Percentiles rank a stretch among this genome's conserved stretches.
Evolutionary conservation across 306 rosid species (phyloP).

Genomic region (Psophocarpus tetragonolobus): DNA sequence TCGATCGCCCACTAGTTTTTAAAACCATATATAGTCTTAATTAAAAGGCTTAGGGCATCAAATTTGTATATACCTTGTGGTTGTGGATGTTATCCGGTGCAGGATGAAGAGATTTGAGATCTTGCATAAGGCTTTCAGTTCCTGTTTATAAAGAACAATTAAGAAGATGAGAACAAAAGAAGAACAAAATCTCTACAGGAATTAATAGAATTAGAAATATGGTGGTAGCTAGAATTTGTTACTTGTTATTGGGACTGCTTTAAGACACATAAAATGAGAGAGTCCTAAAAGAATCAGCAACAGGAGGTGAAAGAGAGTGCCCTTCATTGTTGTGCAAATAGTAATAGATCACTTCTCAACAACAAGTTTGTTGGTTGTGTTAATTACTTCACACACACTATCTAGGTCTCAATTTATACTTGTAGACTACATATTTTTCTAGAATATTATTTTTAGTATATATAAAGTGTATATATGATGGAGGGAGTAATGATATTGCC

Average conservation of each 20-base stretch:
- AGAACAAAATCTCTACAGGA: not conserved
- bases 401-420: slow-evolving; percentile 51
- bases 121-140: slow-evolving; percentile 54
- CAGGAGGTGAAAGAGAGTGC: slow-evolving; percentile 43
- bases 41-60: not conserved
- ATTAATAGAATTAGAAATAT: not conserved
- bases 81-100: slow-evolving; percentile 32
- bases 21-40: not conserved
- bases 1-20: no score
- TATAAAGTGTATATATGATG: slow-evolving; percentile 23
- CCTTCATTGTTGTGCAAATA: slow-evolving; percentile 40
- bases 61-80: slow-evolving; percentile 29
- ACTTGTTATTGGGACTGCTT: slow-evolving; percentile 78
- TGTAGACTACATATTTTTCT: slow-evolving; percentile 18
- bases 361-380: slow-evolving; percentile 27
- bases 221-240: slow-evolving; percentile 15
- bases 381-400: slow-evolving; percentile 19
- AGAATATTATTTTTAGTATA: not conserved
- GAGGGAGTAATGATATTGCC: slow-evolving; percentile 12
- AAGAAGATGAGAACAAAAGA: not conserved
- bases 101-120: slow-evolving; percentile 37
- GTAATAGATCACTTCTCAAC: not conserved
- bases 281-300: slow-evolving; percentile 59
- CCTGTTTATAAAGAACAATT: slow-evolving; percentile 43
- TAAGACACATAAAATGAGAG: slow-evolving; percentile 51